phyloP scores from a whole-genome alignment of 2,329 filamentous ascomycete species.

The Thelonectria discophora region DNA sequence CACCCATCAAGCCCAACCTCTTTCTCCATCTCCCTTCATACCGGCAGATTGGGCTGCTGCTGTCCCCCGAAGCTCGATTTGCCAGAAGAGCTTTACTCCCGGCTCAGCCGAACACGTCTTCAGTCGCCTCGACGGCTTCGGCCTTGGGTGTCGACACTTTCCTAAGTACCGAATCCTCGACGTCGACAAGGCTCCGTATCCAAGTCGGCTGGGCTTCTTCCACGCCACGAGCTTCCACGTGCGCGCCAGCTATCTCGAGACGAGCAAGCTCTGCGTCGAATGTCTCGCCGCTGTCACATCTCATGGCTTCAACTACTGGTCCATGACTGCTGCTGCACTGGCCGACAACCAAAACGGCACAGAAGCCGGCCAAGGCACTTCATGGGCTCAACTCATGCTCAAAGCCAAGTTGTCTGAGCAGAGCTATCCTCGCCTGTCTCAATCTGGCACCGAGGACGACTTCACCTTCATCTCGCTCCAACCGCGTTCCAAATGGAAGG shows the following conservation, averaged over 20 bases:
- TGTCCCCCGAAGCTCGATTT: no score
- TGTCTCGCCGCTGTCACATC: constrained; percentile 7
- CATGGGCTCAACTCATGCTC: background rate
- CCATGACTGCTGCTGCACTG: background rate
- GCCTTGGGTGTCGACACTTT: constrained; percentile 7
- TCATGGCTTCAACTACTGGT: constrained; percentile 21
- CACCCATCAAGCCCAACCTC: no score
- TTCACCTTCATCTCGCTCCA: background rate
- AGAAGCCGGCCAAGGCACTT: no score
- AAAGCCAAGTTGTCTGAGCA: background rate
- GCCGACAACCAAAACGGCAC: no score
- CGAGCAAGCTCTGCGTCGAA: constrained; percentile 9
- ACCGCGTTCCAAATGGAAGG: no score
- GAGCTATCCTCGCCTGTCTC: constrained; percentile 1
- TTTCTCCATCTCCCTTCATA: background rate
- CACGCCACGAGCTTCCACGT: constrained; percentile 4
- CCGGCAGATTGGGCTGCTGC: background rate
- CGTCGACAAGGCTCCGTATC: background rate
- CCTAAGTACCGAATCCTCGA: constrained; percentile 3
- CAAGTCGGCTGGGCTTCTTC: constrained; percentile 25
- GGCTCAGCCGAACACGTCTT: constrained; percentile 13
- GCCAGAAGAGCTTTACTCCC: background rate
- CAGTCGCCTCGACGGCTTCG: background rate
- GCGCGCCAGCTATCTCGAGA: constrained; percentile 16
- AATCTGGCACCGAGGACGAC: constrained; percentile 8